Evolutionary conservation across 2,329 filamentous ascomycete genomes (phyloP).

Genomic region (Phyllosticta paracitricarpa): DNA sequence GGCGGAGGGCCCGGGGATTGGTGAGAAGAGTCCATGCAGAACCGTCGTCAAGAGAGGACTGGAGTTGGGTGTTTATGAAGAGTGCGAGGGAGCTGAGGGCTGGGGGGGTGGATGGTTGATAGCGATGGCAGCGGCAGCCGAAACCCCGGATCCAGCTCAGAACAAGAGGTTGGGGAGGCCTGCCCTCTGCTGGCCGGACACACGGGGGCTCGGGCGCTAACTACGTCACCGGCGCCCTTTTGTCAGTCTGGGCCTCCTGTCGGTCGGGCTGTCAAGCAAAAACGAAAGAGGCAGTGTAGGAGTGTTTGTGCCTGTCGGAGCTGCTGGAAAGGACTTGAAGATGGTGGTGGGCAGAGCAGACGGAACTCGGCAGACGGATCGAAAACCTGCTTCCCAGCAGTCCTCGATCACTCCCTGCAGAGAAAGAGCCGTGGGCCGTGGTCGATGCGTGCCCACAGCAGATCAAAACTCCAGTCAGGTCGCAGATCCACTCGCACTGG

Average conservation of each 20-base stretch:
- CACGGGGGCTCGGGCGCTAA: not conserved
- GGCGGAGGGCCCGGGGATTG: not conserved
- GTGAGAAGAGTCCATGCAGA: not conserved
- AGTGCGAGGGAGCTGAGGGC: not conserved
- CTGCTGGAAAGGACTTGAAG: not conserved
- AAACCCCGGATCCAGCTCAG: not conserved
- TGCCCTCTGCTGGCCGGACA: not conserved
- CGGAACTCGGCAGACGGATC: not conserved
- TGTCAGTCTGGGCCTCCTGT: not conserved
- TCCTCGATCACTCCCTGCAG: not conserved
- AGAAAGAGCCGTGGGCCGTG: not conserved
- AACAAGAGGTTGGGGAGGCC: not conserved
- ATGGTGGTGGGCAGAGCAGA: not conserved
- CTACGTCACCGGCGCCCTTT: not conserved
- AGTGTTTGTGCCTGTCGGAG: not conserved
- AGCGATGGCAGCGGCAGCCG: not conserved
- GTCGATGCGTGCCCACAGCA: not conserved
- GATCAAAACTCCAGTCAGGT: not conserved
- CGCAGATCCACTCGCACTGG: conserved; percentile 5
- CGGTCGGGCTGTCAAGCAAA: not conserved
- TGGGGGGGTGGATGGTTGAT: not conserved
- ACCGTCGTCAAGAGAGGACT: not conserved
- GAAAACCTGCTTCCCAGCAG: not conserved
- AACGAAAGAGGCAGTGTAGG: no score
- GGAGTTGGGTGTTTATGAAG: not conserved